phyloP scores from a whole-genome alignment of 208 protist genomes.

The Naegleria lovaniensis region DNA sequence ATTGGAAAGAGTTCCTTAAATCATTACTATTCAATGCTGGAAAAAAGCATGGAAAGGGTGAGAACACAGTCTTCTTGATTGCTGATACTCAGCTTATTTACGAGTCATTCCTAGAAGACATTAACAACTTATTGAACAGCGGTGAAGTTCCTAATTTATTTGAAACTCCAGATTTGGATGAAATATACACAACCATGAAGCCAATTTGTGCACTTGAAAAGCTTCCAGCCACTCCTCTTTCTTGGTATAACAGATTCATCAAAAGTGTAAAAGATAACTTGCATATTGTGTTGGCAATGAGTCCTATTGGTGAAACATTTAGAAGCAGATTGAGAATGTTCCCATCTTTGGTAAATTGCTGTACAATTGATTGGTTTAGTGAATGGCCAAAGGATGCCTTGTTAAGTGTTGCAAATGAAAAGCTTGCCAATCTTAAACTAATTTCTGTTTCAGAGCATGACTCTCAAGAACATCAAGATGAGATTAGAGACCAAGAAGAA shows the following conservation, averaged over 20 bases:
- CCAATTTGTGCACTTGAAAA: conserved; percentile 78
- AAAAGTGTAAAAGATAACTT: conserved; percentile 81
- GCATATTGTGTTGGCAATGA: conserved; percentile 94
- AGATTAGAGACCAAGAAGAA: conserved; percentile 50
- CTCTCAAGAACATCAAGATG: conserved; percentile 61
- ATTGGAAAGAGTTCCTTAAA: conserved; percentile 94
- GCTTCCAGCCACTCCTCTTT: conserved; percentile 81
- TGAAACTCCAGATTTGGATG: conserved; percentile 79
- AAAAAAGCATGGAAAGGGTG: conserved; percentile 64
- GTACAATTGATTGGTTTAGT: conserved; percentile 97
- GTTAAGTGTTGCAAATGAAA: conserved; percentile 76
- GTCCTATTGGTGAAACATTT: conserved; percentile 88
- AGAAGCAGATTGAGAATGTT: conserved; percentile 91
- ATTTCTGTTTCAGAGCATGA: conserved; percentile 87
- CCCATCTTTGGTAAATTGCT: conserved; percentile 95
- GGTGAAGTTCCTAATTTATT: conserved; percentile 97
- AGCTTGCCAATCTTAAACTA: conserved; percentile 69
- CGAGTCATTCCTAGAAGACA: conserved; percentile 95
- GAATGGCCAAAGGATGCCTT: conserved; percentile 91
- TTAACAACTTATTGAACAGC: conserved; percentile 96
- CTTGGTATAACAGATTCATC: conserved; percentile 86
- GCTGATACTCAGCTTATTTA: conserved; percentile 94
- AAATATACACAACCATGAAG: conserved; percentile 82
- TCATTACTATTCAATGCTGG: conserved; percentile 75
- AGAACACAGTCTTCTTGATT: conserved; percentile 93